Percentiles rank a stretch among this genome's conserved stretches.
phyloP scores from a whole-genome alignment of 1,284 basidiomycete species.

The Heterobasidion annosum region DNA sequence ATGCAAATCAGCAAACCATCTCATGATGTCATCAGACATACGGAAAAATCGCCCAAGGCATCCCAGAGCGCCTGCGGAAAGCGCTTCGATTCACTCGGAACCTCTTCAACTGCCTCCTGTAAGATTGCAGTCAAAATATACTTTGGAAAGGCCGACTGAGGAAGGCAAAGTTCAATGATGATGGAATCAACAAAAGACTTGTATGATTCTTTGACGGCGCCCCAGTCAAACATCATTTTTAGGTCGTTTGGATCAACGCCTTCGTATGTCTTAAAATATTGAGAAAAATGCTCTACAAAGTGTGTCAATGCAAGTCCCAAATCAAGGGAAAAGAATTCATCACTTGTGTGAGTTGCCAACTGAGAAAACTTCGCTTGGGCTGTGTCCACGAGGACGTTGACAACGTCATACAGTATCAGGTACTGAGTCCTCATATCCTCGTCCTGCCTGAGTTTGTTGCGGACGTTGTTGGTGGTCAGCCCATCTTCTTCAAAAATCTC shows the following conservation, averaged over 20 bases:
- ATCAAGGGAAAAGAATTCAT: slow-evolving; percentile 3
- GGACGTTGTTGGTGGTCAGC: slow-evolving; percentile 39
- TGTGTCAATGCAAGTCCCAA: slow-evolving; percentile 8
- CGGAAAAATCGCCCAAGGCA: slow-evolving; percentile 68
- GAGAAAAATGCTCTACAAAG: slow-evolving; percentile 49
- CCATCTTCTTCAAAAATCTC: slow-evolving; percentile 42
- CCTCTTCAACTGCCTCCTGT: slow-evolving; percentile 59
- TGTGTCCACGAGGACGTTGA: slow-evolving; percentile 46
- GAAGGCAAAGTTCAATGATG: slow-evolving; percentile 69
- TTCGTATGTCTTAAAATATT: slow-evolving; percentile 49
- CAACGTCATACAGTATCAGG: slow-evolving; percentile 54
- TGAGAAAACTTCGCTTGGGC: slow-evolving; percentile 54
- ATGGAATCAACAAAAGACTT: slow-evolving; percentile 74
- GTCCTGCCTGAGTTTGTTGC: slow-evolving; percentile 40
- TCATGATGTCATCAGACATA: slow-evolving; percentile 21
- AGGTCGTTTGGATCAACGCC: slow-evolving; percentile 31
- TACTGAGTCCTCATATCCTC: slow-evolving; percentile 44
- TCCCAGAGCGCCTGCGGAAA: slow-evolving; percentile 74
- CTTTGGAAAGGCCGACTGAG: slow-evolving; percentile 53
- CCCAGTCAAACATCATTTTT: slow-evolving; percentile 53
- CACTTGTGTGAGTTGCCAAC: slow-evolving; percentile 58
- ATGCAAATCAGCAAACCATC: neutral
- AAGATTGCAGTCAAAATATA: slow-evolving; percentile 55
- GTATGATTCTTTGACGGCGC: slow-evolving; percentile 46
- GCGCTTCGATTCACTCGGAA: slow-evolving; percentile 57